Evolutionary conservation across 495 filamentous ascomycete species (phyloP), one percentile per base, ranked within the genome.

Genomic region (Daldinia decipiens): DNA sequence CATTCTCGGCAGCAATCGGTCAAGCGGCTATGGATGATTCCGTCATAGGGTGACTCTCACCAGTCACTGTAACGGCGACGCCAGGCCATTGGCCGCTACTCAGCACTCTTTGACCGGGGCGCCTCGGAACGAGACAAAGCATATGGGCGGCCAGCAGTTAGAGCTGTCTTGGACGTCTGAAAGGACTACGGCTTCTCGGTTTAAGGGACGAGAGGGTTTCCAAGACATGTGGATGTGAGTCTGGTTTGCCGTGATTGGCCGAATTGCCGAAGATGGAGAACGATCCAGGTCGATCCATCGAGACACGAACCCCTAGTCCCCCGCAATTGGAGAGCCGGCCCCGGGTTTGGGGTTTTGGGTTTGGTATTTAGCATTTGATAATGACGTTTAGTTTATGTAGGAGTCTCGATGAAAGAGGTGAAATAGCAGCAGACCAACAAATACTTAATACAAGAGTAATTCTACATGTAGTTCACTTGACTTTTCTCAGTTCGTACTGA

Each of bases 171-270:
- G 43, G 55, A 68, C 51, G 68, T 62, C 53, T 45, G 32, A 45
- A 54, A 40, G 19, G 36, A 24, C 12, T 70, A 59, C 67, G 52
- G 60, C 54, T 61, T 63, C 72, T 75, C 73, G 73, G 73, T 62
- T 75, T 65, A 75, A 75, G 62, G 73, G 73, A 69, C 68, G 54
- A 56, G 52, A 62, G 15, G 62, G 70, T 59, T 62, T 58, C 27
- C 60, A 68, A 59, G 56, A 52, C 27, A 19, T 50, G 60, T 45
- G 54, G 51, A 56, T 55, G 53, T 47, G 17, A 6, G 55, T 62
- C 51, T 63, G 59, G 62, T 50, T 67, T 75, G 73, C 73, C 72
- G 73, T 68, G 53, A 75, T 75, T 75, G 73, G 73, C 62, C 69
- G 65, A 75, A 65, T 72, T 70, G 50, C 69, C 73, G 73, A 75